Percentiles rank a stretch among this genome's conserved stretches.
Evolutionary conservation across 495 filamentous ascomycete species (phyloP).

Genomic region (Darksidea phi): DNA sequence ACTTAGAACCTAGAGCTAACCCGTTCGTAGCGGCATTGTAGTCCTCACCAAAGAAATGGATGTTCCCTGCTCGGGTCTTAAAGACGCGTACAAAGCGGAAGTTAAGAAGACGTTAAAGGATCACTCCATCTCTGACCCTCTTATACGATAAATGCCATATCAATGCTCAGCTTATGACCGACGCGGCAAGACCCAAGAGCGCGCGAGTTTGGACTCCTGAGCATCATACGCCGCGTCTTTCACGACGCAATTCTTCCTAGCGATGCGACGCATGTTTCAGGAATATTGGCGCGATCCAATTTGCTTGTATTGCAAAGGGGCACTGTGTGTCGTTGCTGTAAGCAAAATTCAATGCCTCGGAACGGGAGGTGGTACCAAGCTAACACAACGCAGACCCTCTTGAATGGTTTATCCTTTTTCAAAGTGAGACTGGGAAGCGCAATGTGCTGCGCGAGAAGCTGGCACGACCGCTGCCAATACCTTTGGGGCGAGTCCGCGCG

Average conservation of each 20-base stretch:
- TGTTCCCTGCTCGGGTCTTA: too few relatives aligned
- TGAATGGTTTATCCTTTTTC: conserved; percentile 11
- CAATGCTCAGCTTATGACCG: too few relatives aligned
- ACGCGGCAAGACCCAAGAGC: conserved; percentile 4
- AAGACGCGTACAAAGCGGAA: too few relatives aligned
- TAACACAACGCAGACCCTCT: conserved; percentile 11
- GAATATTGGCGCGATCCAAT: conserved; percentile 19
- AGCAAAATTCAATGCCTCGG: not conserved
- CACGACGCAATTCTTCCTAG: not conserved
- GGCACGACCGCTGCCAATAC: not conserved
- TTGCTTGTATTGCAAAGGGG: conserved; percentile 15
- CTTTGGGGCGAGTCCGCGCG: conserved; percentile 7
- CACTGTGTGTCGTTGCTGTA: conserved; percentile 17
- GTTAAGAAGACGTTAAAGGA: too few relatives aligned
- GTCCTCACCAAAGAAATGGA: too few relatives aligned
- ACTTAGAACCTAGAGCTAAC: not conserved
- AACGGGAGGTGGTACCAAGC: not conserved
- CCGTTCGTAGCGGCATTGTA: too few relatives aligned
- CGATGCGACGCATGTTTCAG: not conserved
- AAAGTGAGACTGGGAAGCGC: not conserved
- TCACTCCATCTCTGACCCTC: too few relatives aligned
- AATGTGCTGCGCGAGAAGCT: conserved; percentile 1
- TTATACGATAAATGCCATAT: too few relatives aligned
- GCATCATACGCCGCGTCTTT: conserved; percentile 10
- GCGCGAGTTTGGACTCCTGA: not conserved